A percentile compares a stretch with the other conserved stretches of the same genome.
Conservation (phyloP, 2,329 filamentous ascomycete genomes). For the Colletotrichum sp. region DNA sequence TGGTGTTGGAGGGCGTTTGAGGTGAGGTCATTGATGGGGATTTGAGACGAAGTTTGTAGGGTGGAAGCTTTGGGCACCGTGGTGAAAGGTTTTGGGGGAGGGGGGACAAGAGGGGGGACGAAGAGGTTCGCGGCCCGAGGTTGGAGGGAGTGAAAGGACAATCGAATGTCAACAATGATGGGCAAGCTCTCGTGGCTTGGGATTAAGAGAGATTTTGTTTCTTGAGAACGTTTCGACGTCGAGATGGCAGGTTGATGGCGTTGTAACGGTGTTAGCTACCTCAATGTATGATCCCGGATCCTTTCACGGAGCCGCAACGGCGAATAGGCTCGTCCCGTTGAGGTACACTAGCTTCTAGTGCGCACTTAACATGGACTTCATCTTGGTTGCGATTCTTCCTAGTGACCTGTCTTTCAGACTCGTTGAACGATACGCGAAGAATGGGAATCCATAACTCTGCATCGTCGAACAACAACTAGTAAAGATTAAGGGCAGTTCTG, state of each 20-base stretch:
- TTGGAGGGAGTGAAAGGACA: accelerated
- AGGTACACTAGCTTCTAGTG: background rate
- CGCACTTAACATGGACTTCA: background rate
- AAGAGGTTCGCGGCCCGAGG: too few relatives aligned
- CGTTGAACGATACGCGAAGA: too few relatives aligned
- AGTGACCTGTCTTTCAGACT: too few relatives aligned
- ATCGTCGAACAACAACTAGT: too few relatives aligned
- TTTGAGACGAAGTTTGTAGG: background rate
- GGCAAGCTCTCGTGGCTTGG: accelerated
- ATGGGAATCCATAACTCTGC: too few relatives aligned
- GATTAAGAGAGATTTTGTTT: accelerated
- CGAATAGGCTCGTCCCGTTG: too few relatives aligned
- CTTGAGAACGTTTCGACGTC: accelerated
- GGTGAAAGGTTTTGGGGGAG: background rate
- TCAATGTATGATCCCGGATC: background rate
- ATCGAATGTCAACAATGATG: background rate
- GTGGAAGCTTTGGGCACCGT: background rate
- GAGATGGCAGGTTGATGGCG: background rate
- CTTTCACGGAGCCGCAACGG: accelerated
- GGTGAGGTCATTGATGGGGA: background rate
- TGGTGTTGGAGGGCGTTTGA: background rate
- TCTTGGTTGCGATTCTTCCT: too few relatives aligned
- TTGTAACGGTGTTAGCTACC: accelerated
- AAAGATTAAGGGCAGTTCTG: too few relatives aligned
- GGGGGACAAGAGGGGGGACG: too few relatives aligned